These are phyloP conservation scores for Moelleriella libera DNA, from an alignment of 2,329 filamentous ascomycete genomes.

Conservation along the genomic window DNA sequence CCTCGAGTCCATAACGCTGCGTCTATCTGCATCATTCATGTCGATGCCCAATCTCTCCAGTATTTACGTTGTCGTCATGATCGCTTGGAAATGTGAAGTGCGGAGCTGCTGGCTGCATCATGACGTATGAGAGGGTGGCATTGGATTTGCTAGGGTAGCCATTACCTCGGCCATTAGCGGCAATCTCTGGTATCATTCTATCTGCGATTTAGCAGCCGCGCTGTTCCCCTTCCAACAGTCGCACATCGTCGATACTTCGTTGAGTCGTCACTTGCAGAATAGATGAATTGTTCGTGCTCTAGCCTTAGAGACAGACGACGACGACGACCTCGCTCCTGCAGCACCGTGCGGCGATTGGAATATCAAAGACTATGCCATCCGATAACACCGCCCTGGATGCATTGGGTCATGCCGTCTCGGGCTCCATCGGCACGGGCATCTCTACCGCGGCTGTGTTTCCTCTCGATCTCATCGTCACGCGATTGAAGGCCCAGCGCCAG, in stretches of 20 bases:
- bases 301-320: too few species aligned
- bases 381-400: slow-evolving; percentile 42
- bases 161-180: background rate
- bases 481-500: slow-evolving; percentile 64
- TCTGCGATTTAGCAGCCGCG: background rate
- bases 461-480: slow-evolving; percentile 66
- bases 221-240: too few species aligned
- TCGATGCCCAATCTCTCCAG: too few species aligned
- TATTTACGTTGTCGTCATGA: too few species aligned
- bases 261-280: too few species aligned
- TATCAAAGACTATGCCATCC: slow-evolving; percentile 13
- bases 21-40: too few species aligned
- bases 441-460: slow-evolving; percentile 72
- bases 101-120: background rate
- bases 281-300: too few species aligned
- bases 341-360: too few species aligned
- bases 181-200: background rate
- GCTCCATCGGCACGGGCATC: slow-evolving; percentile 62
- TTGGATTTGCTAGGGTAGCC: background rate
- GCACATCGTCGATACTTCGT: too few species aligned
- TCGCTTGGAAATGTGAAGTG: too few species aligned
- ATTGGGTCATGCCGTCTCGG: slow-evolving; percentile 69
- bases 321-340: too few species aligned
- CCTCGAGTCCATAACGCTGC: too few species aligned
- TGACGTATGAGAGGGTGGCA: background rate